Evolutionary conservation across 768 basidiomycete species (phyloP).

Genomic region (Boletellus sp.): DNA sequence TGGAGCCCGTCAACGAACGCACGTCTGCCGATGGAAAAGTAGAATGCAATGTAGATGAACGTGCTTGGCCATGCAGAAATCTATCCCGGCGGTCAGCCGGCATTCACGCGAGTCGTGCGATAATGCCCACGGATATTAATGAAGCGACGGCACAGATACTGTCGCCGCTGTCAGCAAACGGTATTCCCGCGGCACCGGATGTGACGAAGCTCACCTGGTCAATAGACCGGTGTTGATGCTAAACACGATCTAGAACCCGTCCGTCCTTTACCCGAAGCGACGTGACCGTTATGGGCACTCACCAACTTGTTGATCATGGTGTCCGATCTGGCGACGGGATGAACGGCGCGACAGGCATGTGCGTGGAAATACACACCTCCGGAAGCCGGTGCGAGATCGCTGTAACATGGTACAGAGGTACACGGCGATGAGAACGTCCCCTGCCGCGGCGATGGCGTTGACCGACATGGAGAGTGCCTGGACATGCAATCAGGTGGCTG

Average conservation of each 20-base stretch:
- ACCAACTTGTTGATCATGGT: conserved; percentile 50
- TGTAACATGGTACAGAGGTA: conserved; percentile 47
- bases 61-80: conserved; percentile 49
- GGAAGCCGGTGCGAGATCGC: conserved; percentile 50
- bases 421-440: conserved; percentile 50
- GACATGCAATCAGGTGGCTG: background rate
- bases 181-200: too few species aligned
- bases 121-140: conserved; percentile 44
- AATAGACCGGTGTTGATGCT: conserved; percentile 43
- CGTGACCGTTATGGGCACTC: background rate
- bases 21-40: conserved; percentile 61
- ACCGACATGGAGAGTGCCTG: conserved; percentile 48
- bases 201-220: conserved; percentile 18
- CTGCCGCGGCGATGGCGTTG: conserved; percentile 50
- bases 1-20: conserved; percentile 20
- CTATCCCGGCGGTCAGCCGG: conserved; percentile 26
- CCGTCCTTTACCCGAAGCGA: background rate
- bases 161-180: background rate
- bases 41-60: conserved; percentile 62
- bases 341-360: background rate
- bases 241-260: conserved; percentile 41
- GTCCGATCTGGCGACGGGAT: conserved; percentile 36
- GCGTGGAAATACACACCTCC: conserved; percentile 29
- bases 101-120: background rate
- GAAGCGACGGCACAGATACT: conserved; percentile 57